Percentiles rank a stretch among this genome's conserved stretches.
phyloP scores from a whole-genome alignment of 331 rosid species.

The Spiraea crenata region DNA sequence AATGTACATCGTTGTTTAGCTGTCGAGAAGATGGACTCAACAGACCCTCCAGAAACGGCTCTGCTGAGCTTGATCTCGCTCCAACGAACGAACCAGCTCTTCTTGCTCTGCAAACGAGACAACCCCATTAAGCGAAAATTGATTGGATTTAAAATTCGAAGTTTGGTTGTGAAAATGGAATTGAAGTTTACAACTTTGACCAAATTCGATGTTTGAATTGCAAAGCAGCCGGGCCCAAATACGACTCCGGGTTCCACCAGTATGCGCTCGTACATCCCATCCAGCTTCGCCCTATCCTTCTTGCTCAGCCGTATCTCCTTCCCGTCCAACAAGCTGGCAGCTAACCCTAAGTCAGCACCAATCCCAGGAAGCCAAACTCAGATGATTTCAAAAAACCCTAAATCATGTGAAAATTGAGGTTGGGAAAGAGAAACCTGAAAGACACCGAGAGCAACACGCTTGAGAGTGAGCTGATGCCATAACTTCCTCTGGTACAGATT shows the following conservation, averaged over 20 bases:
- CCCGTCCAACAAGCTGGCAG: constrained; percentile 17
- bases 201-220: too few species aligned
- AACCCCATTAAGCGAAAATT: constrained; percentile 1
- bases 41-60: constrained; percentile 85
- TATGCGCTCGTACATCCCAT: constrained; percentile 98
- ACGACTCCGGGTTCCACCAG: constrained; percentile 98
- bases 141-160: constrained; percentile 1
- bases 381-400: too few species aligned
- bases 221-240: constrained; percentile 90
- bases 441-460: constrained; percentile 71
- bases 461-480: constrained; percentile 94
- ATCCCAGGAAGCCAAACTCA: too few species aligned
- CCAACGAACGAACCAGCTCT: constrained; percentile 68
- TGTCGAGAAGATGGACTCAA: too few species aligned
- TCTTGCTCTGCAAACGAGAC: constrained; percentile 62
- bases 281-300: constrained; percentile 78
- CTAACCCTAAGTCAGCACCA: too few species aligned
- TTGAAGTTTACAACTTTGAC: too few species aligned
- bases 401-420: too few species aligned
- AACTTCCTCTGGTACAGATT: constrained; percentile 29
- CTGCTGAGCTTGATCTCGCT: constrained; percentile 57
- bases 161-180: too few species aligned
- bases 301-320: constrained; percentile 84
- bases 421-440: too few species aligned
- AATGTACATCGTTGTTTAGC: constrained; percentile 3